A percentile compares a stretch with the other conserved stretches of the same genome.
Evolutionary conservation across 2,329 filamentous ascomycete genomes (phyloP).

Genomic region (Sporothrix luriei): DNA sequence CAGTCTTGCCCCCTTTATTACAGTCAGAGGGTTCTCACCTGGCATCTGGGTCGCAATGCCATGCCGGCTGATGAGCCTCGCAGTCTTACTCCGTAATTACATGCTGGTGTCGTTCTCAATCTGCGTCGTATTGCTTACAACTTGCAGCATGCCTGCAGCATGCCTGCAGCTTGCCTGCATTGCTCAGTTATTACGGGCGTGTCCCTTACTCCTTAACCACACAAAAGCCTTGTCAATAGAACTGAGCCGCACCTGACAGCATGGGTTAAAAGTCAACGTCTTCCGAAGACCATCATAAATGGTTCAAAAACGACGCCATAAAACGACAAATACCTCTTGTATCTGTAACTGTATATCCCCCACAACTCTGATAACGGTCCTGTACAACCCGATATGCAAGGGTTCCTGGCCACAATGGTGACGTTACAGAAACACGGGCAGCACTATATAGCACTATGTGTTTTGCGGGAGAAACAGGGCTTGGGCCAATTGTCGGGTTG

Average conservation of each 20-base stretch:
- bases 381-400: constrained; percentile 13
- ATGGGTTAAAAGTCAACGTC: neutral
- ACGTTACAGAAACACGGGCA: constrained; percentile 26
- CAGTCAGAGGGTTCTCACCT: constrained; percentile 5
- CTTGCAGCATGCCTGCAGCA: neutral
- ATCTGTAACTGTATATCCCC: neutral
- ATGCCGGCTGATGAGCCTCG: constrained; percentile 10
- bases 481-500: neutral
- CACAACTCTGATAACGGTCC: constrained; percentile 6
- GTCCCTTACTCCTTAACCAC: neutral
- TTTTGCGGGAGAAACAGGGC: constrained; percentile 9
- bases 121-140: constrained; percentile 18
- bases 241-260: neutral
- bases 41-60: constrained; percentile 25
- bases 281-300: too few relatives aligned
- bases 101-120: neutral
- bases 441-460: constrained; percentile 21
- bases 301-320: neutral
- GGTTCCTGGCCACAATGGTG: constrained; percentile 14
- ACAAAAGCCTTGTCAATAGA: constrained; percentile 9
- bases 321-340: neutral
- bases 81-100: too few relatives aligned
- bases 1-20: neutral
- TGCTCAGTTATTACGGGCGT: neutral
- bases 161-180: neutral